phyloP scores from a whole-genome alignment of 495 filamentous ascomycete species.

The Xylaria curta region DNA sequence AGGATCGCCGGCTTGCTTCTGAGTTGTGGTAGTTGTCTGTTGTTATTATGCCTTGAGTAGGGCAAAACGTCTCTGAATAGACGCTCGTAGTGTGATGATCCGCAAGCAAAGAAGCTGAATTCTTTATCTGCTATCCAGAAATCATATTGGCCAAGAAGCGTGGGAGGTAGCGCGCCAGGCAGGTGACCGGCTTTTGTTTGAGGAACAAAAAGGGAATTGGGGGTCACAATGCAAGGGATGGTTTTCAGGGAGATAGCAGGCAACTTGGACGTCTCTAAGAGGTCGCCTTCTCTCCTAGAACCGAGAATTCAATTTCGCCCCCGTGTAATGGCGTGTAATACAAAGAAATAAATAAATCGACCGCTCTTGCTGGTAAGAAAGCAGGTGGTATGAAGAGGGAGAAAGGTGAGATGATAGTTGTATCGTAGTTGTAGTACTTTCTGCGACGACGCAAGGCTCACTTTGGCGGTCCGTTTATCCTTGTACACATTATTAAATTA shows the following conservation, averaged over 20 bases:
- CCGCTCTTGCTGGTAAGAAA: neutral
- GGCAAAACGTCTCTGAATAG: constrained; percentile 26
- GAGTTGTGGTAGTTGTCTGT: constrained; percentile 31
- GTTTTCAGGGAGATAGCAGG: neutral
- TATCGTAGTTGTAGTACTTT: neutral
- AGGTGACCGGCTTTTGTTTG: constrained; percentile 13
- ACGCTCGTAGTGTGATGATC: constrained; percentile 1
- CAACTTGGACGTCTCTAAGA: neutral
- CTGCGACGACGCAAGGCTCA: constrained; percentile 10
- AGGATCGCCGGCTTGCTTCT: constrained; percentile 19
- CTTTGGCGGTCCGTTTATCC: neutral
- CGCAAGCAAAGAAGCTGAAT: neutral
- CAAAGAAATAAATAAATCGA: neutral
- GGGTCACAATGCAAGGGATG: constrained; percentile 12
- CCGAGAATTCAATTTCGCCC: neutral
- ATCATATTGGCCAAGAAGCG: constrained; percentile 9
- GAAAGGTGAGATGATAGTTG: neutral
- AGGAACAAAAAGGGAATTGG: neutral
- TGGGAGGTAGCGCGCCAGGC: neutral
- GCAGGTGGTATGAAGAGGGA: neutral
- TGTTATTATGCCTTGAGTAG: constrained; percentile 28
- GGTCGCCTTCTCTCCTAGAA: neutral
- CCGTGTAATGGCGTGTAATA: neutral
- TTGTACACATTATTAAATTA: constrained; percentile 9
- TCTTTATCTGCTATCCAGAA: constrained; percentile 19